Base-by-base conservation (phyloP, 73 alveolate genomes). In the Paramecium pentaurelia region DNA sequence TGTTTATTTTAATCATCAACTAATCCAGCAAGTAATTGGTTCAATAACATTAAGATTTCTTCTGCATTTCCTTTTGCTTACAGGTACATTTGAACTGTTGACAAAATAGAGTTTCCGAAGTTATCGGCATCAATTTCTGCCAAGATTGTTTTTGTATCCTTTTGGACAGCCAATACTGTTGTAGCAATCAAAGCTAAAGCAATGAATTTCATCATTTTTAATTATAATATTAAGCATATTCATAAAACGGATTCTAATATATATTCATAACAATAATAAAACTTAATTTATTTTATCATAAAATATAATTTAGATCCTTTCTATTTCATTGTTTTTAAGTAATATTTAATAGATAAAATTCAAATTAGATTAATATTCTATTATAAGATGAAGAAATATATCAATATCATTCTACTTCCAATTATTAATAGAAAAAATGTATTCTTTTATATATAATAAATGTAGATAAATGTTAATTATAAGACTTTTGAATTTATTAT, bases 61-160 rank as follows among this genome's bases (percentile, higher is more conserved):
- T 80, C 91, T 32, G 91, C 77, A 42, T 80, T 80, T 80, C 91
- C 91, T 47, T 49, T 80, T 25, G 91, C 91, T 11, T 47, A 32
- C 34, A 80, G 16, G 91, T 80, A 80, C 91, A 80, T 80, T 45
- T 80, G 34, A 32, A 80, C 91, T 25, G 91, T 80, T 45, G 91
- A 80, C 34, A 80, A 36, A 49, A 80, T 80, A 20, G 91, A 45
- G 58, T 80, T 80, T 32, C 91, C 91, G 20, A 80, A 80, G 91
- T 80, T 80, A 47, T 80, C 91, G 58, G 91, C 91, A 80, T 80
- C 91, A 8, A 80, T 80, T 44, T 80, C 91, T 40, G 91, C 91
- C 58, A 80, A 80, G 14, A 80, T 45, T 25, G 91, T 80, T 44
- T 80, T 80, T 20, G 91, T 80, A 64, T 80, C 91, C 58, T 80